Percentiles rank a stretch among this genome's conserved stretches.
Conservation (phyloP, 495 filamentous ascomycete species). For the Aspergillus cristatus region DNA sequence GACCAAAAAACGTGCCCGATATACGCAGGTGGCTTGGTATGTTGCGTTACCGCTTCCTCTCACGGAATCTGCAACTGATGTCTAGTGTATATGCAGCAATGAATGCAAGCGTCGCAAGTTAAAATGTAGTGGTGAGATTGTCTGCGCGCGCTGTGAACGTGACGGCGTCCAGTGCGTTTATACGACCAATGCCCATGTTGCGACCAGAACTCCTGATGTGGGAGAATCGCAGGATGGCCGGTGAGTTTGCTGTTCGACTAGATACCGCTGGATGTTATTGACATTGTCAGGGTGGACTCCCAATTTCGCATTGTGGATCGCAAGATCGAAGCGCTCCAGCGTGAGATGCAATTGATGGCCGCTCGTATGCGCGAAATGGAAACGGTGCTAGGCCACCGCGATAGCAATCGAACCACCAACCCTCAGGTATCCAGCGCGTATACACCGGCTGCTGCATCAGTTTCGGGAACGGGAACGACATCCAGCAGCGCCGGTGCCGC, state of each 20-base stretch:
- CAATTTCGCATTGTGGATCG: conserved; percentile 20
- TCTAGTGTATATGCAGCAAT: conserved; percentile 36
- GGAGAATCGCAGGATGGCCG: conserved; percentile 13
- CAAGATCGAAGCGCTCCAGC: conserved; percentile 21
- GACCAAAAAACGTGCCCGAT: conserved; percentile 29
- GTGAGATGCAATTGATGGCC: conserved; percentile 25
- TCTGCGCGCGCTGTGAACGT: conserved; percentile 67
- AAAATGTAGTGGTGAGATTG: conserved; percentile 76
- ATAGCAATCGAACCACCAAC: too few relatives aligned
- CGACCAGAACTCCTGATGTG: conserved; percentile 2
- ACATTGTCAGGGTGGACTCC: conserved; percentile 10
- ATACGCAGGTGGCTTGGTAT: conserved; percentile 32
- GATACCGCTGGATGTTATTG: neutral
- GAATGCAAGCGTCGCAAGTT: conserved; percentile 89
- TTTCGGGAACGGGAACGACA: neutral
- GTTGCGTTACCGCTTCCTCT: neutral
- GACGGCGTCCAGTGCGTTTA: conserved; percentile 61
- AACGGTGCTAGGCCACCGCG: conserved; percentile 1
- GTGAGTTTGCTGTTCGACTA: conserved; percentile 2
- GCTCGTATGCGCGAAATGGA: conserved; percentile 26
- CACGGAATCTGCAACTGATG: conserved; percentile 3
- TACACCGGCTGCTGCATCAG: too few relatives aligned
- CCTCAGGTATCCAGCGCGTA: too few relatives aligned
- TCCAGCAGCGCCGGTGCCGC: conserved; percentile 2
- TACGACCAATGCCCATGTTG: conserved; percentile 11